Evolutionary conservation across 306 rosid species (phyloP).

Genomic region (Acacia crassicarpa): DNA sequence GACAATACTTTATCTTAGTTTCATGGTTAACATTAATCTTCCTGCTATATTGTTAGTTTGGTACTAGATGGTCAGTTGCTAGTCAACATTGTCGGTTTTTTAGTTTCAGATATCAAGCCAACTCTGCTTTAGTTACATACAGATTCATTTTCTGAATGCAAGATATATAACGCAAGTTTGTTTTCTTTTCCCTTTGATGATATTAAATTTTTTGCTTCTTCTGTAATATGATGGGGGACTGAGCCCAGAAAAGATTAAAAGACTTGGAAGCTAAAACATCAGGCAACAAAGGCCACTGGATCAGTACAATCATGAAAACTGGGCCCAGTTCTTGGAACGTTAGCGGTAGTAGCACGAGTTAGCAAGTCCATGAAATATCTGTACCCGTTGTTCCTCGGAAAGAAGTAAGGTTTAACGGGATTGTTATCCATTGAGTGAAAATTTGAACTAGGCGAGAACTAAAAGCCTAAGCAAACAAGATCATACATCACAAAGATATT

Average conservation of each 20-base stretch:
- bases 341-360: background rate
- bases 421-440: background rate
- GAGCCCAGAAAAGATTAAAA: background rate
- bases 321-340: background rate
- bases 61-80: slow-evolving; percentile 15
- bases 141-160: background rate
- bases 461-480: background rate
- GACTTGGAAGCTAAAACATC: background rate
- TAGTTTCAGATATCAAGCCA: background rate
- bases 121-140: slow-evolving; percentile 9
- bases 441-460: background rate
- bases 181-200: background rate
- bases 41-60: slow-evolving; percentile 27
- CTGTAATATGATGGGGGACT: background rate
- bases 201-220: background rate
- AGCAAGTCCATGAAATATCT: background rate
- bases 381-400: background rate
- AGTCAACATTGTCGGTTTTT: background rate
- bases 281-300: background rate
- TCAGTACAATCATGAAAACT: background rate
- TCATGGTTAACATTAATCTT: slow-evolving; percentile 38
- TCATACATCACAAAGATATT: background rate
- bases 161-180: background rate
- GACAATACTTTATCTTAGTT: background rate
- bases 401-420: background rate